Evolutionary conservation across 192 early-diverging fungal genomes (phyloP), one percentile per base, ranked within the genome.

Genomic region (Dissophora globulifera): DNA sequence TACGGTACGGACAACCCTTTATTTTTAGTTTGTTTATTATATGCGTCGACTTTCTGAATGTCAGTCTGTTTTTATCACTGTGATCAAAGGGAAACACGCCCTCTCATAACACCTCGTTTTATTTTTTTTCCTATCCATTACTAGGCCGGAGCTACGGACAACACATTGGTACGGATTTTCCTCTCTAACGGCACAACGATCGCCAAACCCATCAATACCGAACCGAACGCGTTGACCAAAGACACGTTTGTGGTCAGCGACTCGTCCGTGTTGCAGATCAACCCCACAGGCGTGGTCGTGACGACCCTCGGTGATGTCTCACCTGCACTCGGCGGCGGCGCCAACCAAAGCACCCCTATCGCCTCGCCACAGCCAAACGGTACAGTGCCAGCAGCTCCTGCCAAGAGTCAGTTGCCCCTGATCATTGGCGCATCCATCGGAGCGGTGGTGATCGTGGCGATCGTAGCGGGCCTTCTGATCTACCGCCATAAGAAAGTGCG

Each of bases 381-480:
- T n/a, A n/a, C n/a, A 17, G 4, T 1, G 42, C 16, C 3, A 1
- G 29, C 42, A 13, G 15, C n/a, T 16, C 5, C 16, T 26, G 12
- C 15, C 1, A 42, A 56, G 1, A n/a, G 35, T 31, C 43, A 53
- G 5, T 7, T 45, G 31, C 25, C 48, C 3, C 15, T 60, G 42
- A 65, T 75, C 42, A 27, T 75, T 29, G 70, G 70, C 16, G 45
- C 48, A 0, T 25, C 53, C 41, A 42, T 50, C 6, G 62, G 62
- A 45, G 55, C 23, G 0, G 16, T 65, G 22, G 70, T 31, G 0
- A 5, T 75, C 17, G 23, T 48, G 4, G 57, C 26, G 20, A 31
- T 60, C 15, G 46, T 50, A 8, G 29, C 43, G 16, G 29, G 12
- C 23, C 45, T 75, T 11, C 23, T 64, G 15, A 12, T 64, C 16